A percentile compares a stretch with the other conserved stretches of the same genome.
These are phyloP conservation scores for Penicillium mononematosum DNA, from an alignment of 495 filamentous ascomycete species.

Conservation along the genomic window DNA sequence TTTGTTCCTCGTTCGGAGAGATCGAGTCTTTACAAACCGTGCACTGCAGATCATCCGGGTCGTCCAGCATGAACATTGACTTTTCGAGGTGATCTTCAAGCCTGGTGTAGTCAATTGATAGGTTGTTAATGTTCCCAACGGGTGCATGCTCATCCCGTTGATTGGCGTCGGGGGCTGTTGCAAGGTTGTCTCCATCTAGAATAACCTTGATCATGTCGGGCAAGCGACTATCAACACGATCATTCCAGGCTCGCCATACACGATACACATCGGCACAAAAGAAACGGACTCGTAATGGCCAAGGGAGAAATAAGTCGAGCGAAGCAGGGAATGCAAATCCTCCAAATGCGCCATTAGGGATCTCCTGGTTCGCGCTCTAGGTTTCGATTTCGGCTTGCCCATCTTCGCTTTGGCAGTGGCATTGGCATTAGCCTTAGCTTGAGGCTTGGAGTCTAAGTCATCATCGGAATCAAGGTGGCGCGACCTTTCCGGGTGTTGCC, in stretches of 20 bases:
- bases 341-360: slow-evolving; percentile 63
- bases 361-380: slow-evolving; percentile 49
- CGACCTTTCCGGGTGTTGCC: slow-evolving; percentile 77
- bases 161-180: background rate
- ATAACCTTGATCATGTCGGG: slow-evolving; percentile 52
- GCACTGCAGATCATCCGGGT: slow-evolving; percentile 57
- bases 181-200: slow-evolving; percentile 48
- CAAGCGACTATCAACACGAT: slow-evolving; percentile 47
- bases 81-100: slow-evolving; percentile 72
- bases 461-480: slow-evolving; percentile 60
- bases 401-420: slow-evolving; percentile 15
- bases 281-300: slow-evolving; percentile 83
- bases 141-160: slow-evolving; percentile 6
- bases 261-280: slow-evolving; percentile 67
- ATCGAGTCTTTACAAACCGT: slow-evolving; percentile 59
- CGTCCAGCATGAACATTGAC: slow-evolving; percentile 60
- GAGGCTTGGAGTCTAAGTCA: slow-evolving; percentile 46
- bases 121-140: slow-evolving; percentile 44
- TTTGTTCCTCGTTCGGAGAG: slow-evolving; percentile 46
- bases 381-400: slow-evolving; percentile 27
- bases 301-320: slow-evolving; percentile 72
- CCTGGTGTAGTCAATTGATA: slow-evolving; percentile 65
- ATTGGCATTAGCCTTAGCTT: slow-evolving; percentile 9
- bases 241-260: slow-evolving; percentile 64
- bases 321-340: slow-evolving; percentile 75